Evolutionary conservation across 192 early-diverging fungal genomes (phyloP).

Genomic region (Neocallimastix lanati): DNA sequence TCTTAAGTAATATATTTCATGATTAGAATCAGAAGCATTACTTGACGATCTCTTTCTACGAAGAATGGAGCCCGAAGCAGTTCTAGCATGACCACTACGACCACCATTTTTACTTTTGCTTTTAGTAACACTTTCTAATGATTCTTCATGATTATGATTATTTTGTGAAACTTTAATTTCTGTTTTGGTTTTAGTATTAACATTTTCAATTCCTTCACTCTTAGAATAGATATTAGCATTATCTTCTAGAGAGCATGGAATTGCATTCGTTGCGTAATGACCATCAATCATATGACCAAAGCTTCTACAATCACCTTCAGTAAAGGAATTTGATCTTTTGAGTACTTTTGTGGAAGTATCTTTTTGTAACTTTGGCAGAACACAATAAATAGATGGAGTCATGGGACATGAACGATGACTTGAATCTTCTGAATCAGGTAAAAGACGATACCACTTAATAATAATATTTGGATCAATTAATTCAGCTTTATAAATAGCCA

Average conservation of each 20-base stretch:
- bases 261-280: neutral
- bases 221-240: neutral
- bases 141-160: neutral
- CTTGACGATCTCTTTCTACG: neutral
- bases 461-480: neutral
- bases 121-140: neutral
- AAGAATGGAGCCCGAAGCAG: neutral
- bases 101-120: neutral
- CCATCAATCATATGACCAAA: neutral
- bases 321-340: neutral
- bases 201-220: neutral
- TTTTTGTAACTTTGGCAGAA: neutral
- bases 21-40: neutral
- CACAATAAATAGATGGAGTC: neutral
- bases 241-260: neutral
- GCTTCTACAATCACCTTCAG: neutral
- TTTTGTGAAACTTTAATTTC: neutral
- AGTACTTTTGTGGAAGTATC: no score
- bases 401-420: neutral
- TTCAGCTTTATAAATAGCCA: neutral
- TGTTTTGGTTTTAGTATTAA: neutral
- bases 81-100: neutral
- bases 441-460: neutral
- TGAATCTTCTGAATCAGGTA: neutral
- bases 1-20: neutral